These are phyloP conservation scores for Phialocephala sp. DNA, from an alignment of 2,329 filamentous ascomycete species.

Conservation along the genomic window DNA sequence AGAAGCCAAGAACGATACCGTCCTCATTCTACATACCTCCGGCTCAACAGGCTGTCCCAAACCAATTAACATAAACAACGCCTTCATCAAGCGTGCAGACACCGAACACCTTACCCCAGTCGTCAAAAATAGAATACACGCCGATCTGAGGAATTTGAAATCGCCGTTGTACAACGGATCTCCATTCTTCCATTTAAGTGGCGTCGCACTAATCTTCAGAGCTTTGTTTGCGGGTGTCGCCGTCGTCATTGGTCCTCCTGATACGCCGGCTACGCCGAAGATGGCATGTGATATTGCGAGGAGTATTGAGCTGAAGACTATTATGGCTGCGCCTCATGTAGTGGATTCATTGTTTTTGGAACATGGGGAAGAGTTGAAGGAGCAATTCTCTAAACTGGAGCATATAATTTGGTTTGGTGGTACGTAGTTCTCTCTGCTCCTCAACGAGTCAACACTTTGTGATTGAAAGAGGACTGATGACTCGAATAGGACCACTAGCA, in stretches of 20 bases:
- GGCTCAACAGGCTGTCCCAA: slow-evolving; percentile 51
- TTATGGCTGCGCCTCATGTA: slow-evolving; percentile 26
- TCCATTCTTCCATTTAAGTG: slow-evolving; percentile 33
- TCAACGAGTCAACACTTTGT: background rate
- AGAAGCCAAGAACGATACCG: slow-evolving; percentile 45
- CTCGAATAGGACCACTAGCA: slow-evolving; percentile 38
- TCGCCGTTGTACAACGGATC: slow-evolving; percentile 1
- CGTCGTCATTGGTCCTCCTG: slow-evolving; percentile 22
- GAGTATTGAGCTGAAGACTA: slow-evolving; percentile 35
- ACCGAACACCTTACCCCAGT: slow-evolving; percentile 7
- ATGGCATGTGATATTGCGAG: slow-evolving; percentile 29
- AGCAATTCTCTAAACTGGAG: slow-evolving; percentile 19
- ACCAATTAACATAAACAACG: slow-evolving; percentile 40
- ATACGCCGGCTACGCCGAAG: slow-evolving; percentile 20
- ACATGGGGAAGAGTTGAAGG: slow-evolving; percentile 25
- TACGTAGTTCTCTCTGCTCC: slow-evolving; percentile 8
- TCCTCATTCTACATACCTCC: slow-evolving; percentile 51
- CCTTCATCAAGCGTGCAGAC: slow-evolving; percentile 14
- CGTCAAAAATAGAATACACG: background rate
- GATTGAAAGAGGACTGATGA: background rate
- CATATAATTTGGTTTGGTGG: slow-evolving; percentile 36
- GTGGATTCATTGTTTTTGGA: slow-evolving; percentile 27
- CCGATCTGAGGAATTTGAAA: background rate
- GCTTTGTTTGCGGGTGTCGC: slow-evolving; percentile 17
- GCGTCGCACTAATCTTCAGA: slow-evolving; percentile 12